Percentiles rank a stretch among this genome's conserved stretches.
Conservation (phyloP, 2,329 filamentous ascomycete genomes). For the Coniochaeta sp. region DNA sequence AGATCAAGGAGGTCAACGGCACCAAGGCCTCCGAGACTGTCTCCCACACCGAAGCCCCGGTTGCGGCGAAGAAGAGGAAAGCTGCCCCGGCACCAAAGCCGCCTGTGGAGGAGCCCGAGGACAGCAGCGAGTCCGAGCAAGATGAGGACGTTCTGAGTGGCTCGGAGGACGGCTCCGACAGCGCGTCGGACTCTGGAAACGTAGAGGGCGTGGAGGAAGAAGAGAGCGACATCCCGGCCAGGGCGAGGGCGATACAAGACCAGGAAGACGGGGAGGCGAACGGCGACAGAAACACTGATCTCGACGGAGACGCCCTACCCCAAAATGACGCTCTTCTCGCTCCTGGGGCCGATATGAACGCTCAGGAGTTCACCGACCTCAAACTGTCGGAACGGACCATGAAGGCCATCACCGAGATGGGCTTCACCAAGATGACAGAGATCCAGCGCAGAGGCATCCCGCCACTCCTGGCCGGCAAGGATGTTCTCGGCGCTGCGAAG, state of each 20-base stretch:
- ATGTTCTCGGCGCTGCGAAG: conserved; percentile 92
- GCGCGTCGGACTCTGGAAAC: not conserved
- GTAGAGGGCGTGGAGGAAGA: not conserved
- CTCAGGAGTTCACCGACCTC: conserved; percentile 70
- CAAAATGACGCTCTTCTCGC: conserved; percentile 46
- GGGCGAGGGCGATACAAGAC: not conserved
- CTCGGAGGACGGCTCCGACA: conserved; percentile 5
- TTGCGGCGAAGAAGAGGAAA: conserved; percentile 8
- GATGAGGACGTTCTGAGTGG: conserved; percentile 6
- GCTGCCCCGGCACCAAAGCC: conserved; percentile 5
- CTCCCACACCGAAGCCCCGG: conserved; percentile 3
- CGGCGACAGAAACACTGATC: conserved; percentile 21
- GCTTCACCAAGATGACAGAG: conserved; percentile 90
- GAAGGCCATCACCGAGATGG: conserved; percentile 84
- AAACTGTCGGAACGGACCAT: conserved; percentile 83
- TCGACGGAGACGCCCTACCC: conserved; percentile 24
- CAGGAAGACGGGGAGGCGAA: conserved; percentile 14
- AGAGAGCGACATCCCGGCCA: conserved; percentile 5
- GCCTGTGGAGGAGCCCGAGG: conserved; percentile 5
- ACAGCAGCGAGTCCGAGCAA: conserved; percentile 3
- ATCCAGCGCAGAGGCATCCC: conserved; percentile 87
- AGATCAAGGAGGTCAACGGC: conserved; percentile 22
- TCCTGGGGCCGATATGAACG: conserved; percentile 50
- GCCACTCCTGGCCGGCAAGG: conserved; percentile 78
- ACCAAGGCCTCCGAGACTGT: conserved; percentile 10